Percentiles rank a stretch among this genome's conserved stretches.
These are phyloP conservation scores for Leccinum boreale DNA, from an alignment of 768 basidiomycete species.

Conservation along the genomic window DNA sequence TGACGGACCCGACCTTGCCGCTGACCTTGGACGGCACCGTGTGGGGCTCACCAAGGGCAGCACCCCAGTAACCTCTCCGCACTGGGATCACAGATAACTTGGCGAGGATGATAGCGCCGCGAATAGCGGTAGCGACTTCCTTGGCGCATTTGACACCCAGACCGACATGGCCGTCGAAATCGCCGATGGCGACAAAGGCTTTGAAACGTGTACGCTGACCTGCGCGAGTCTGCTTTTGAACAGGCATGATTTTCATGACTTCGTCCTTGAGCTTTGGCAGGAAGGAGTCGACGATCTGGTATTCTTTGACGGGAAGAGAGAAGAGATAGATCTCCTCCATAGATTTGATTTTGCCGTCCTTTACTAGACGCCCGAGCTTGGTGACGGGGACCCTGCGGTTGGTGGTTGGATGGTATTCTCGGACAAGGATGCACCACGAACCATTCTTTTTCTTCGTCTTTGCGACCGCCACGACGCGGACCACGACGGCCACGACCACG, in stretches of 20 bases:
- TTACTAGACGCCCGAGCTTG: conserved; percentile 98
- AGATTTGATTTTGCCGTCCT: conserved; percentile 99
- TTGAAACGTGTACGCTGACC: conserved; percentile 99
- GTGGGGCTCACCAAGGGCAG: conserved; percentile 97
- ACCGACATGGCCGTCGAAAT: conserved; percentile 97
- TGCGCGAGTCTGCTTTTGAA: conserved; percentile 99
- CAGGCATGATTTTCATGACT: conserved; percentile 99
- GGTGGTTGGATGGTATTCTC: conserved; percentile 5
- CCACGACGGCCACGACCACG: conserved; percentile 65
- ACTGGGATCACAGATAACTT: conserved; percentile 98
- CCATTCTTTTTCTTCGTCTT: conserved; percentile 99
- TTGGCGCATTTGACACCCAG: conserved; percentile 99
- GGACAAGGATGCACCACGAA: conserved; percentile 36
- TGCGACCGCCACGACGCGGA: conserved; percentile 93
- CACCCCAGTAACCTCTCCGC: conserved; percentile 99
- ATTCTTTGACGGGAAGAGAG: conserved; percentile 99
- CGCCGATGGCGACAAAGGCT: conserved; percentile 99
- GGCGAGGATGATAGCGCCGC: conserved; percentile 98
- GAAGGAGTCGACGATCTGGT: conserved; percentile 99
- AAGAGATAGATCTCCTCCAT: conserved; percentile 99
- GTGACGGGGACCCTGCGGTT: conserved; percentile 87
- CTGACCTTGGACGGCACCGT: conserved; percentile 98
- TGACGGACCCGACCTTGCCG: conserved; percentile 98
- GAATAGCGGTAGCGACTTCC: conserved; percentile 99
- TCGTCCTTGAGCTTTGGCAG: conserved; percentile 99